Evolutionary conservation across 208 protist genomes (phyloP).

Genomic region (Angomonas ambiguus): DNA sequence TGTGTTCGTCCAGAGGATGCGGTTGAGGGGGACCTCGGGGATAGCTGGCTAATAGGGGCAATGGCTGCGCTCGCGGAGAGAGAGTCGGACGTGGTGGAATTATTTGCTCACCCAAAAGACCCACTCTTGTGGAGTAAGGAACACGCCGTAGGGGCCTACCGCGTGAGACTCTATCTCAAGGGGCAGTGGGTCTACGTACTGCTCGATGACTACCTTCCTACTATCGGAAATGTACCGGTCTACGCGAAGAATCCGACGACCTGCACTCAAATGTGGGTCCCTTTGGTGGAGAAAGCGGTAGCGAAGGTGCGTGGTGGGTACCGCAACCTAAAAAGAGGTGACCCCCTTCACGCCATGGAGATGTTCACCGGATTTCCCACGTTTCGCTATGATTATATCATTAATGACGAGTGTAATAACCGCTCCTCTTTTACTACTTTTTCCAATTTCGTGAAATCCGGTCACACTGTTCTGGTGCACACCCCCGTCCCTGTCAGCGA

Average conservation of each 20-base stretch:
- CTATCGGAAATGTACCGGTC: slow-evolving; percentile 20
- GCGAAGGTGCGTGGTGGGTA: slow-evolving; percentile 70
- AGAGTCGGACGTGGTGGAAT: slow-evolving; percentile 22
- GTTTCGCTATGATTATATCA: slow-evolving; percentile 28
- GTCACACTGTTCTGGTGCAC: background rate
- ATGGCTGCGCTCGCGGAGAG: slow-evolving; percentile 46
- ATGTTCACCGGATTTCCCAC: slow-evolving; percentile 50
- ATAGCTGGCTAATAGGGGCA: slow-evolving; percentile 64
- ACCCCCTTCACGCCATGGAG: slow-evolving; percentile 51
- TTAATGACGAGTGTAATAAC: background rate
- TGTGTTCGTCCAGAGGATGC: slow-evolving; percentile 27
- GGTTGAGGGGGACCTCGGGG: slow-evolving; percentile 46
- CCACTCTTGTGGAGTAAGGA: slow-evolving; percentile 19
- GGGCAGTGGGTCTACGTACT: slow-evolving; percentile 68
- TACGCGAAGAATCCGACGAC: slow-evolving; percentile 44
- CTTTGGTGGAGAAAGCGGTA: slow-evolving; percentile 78
- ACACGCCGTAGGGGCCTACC: slow-evolving; percentile 44
- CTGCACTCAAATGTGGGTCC: slow-evolving; percentile 65
- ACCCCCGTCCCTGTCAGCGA: background rate
- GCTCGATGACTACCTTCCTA: slow-evolving; percentile 74
- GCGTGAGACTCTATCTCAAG: slow-evolving; percentile 53
- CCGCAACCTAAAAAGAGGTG: slow-evolving; percentile 45
- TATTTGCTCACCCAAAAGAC: slow-evolving; percentile 31
- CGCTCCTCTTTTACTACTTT: background rate
- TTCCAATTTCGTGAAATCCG: background rate